Evolutionary conservation across 1,139 yeast species (phyloP).

Genomic region (Nematodospora anomalae): DNA sequence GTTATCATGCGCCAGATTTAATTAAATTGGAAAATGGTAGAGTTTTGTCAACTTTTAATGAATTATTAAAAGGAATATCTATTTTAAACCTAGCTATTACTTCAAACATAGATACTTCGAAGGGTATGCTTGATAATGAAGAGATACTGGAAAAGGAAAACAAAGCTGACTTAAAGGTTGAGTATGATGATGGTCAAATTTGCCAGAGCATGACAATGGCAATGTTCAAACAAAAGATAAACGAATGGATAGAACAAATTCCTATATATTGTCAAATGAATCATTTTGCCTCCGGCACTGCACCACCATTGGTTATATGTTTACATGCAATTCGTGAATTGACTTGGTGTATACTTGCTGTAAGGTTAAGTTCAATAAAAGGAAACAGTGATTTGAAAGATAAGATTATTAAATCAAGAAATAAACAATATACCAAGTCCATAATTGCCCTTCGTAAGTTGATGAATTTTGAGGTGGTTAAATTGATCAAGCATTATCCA

Average conservation of each 20-base stretch:
- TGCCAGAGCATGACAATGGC: constrained; percentile 17
- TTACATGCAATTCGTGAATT: constrained; percentile 18
- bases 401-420: constrained; percentile 16
- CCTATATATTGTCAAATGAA: constrained; percentile 20
- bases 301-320: constrained; percentile 19
- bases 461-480: constrained; percentile 14
- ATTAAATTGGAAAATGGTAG: constrained; percentile 21
- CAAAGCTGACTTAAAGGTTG: constrained; percentile 6
- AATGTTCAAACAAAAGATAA: constrained; percentile 17
- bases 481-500: constrained; percentile 17
- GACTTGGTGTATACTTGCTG: constrained; percentile 23
- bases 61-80: constrained; percentile 18
- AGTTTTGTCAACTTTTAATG: constrained; percentile 22
- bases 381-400: constrained; percentile 13
- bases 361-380: constrained; percentile 19
- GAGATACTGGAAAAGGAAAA: constrained; percentile 1
- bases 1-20: constrained; percentile 15
- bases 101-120: constrained; percentile 20
- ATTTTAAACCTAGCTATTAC: constrained; percentile 24
- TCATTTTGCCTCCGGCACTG: constrained; percentile 4
- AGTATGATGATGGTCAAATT: constrained; percentile 15
- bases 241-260: constrained; percentile 16
- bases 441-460: constrained; percentile 15
- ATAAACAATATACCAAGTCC: constrained; percentile 20
- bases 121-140: constrained; percentile 11